Evolutionary conservation across 1,284 basidiomycete species (phyloP).

Genomic region (Ustilago hordei): DNA sequence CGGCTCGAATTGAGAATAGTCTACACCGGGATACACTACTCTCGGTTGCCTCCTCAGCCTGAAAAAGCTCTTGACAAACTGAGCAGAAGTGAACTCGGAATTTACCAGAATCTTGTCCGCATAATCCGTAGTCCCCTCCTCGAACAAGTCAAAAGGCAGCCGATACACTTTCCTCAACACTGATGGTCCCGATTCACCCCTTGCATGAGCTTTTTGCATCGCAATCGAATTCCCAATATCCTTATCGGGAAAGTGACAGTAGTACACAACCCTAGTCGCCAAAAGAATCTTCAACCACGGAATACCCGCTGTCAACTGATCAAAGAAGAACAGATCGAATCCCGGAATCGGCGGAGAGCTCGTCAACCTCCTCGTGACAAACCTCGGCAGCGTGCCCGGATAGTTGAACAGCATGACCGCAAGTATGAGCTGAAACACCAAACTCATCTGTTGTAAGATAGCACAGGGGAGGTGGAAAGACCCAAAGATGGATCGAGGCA

Average conservation of each 20-base stretch:
- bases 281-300: slow-evolving; percentile 81
- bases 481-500: slow-evolving; percentile 80
- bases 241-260: slow-evolving; percentile 92
- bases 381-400: slow-evolving; percentile 68
- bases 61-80: slow-evolving; percentile 80
- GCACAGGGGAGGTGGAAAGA: slow-evolving; percentile 90
- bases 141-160: slow-evolving; percentile 87
- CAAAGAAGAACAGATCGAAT: slow-evolving; percentile 88
- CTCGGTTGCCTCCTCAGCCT: slow-evolving; percentile 77
- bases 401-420: slow-evolving; percentile 58
- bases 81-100: slow-evolving; percentile 80
- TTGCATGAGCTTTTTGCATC: slow-evolving; percentile 55
- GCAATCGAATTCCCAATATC: slow-evolving; percentile 75
- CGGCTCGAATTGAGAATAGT: slow-evolving; percentile 38
- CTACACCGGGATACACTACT: slow-evolving; percentile 91
- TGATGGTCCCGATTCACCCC: slow-evolving; percentile 66
- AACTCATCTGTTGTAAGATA: slow-evolving; percentile 86
- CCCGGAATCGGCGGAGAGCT: slow-evolving; percentile 66
- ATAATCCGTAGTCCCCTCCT: slow-evolving; percentile 89
- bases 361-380: slow-evolving; percentile 50
- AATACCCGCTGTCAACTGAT: slow-evolving; percentile 91
- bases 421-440: slow-evolving; percentile 71
- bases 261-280: slow-evolving; percentile 87
- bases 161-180: slow-evolving; percentile 74
- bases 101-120: slow-evolving; percentile 92